Evolutionary conservation across 2,329 filamentous ascomycete species (phyloP).

Genomic region (Emmonsia crescens): DNA sequence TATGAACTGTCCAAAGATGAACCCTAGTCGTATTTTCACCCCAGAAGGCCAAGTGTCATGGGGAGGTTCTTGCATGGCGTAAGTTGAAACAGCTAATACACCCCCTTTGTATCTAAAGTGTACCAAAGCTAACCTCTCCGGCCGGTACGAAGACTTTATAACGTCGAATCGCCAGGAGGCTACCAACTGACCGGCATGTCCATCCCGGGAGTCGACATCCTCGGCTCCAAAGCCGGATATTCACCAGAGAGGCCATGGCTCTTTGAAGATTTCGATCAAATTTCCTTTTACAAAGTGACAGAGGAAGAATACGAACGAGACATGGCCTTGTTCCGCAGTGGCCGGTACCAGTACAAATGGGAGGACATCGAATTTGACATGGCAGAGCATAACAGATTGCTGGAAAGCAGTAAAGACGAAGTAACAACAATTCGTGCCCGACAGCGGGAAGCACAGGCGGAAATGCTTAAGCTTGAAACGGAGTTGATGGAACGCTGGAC

Average conservation of each 20-base stretch:
- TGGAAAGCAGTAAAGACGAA: slow-evolving; percentile 38
- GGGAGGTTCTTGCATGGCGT: slow-evolving; percentile 44
- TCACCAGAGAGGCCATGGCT: slow-evolving; percentile 40
- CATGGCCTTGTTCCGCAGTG: slow-evolving; percentile 40
- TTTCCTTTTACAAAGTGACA: slow-evolving; percentile 45
- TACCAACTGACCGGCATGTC: slow-evolving; percentile 46
- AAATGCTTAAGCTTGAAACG: slow-evolving; percentile 30
- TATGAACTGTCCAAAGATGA: slow-evolving; percentile 46
- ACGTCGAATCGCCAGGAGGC: slow-evolving; percentile 46
- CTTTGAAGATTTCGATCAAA: slow-evolving; percentile 47
- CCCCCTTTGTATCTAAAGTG: neutral
- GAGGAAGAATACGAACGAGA: slow-evolving; percentile 42
- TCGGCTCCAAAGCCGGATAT: slow-evolving; percentile 43
- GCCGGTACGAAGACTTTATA: slow-evolving; percentile 37
- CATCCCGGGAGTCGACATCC: slow-evolving; percentile 43
- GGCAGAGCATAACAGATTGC: slow-evolving; percentile 42
- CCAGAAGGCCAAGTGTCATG: slow-evolving; percentile 46
- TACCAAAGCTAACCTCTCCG: neutral
- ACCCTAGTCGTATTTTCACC: slow-evolving; percentile 46
- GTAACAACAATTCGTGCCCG: slow-evolving; percentile 35
- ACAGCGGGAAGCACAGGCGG: slow-evolving; percentile 40
- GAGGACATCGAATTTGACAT: slow-evolving; percentile 45
- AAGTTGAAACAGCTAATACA: slow-evolving; percentile 4
- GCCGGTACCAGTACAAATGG: slow-evolving; percentile 42
- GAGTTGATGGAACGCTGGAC: slow-evolving; percentile 28